phyloP scores from a whole-genome alignment of 345 rosid genomes.

The Linum trigynum region DNA sequence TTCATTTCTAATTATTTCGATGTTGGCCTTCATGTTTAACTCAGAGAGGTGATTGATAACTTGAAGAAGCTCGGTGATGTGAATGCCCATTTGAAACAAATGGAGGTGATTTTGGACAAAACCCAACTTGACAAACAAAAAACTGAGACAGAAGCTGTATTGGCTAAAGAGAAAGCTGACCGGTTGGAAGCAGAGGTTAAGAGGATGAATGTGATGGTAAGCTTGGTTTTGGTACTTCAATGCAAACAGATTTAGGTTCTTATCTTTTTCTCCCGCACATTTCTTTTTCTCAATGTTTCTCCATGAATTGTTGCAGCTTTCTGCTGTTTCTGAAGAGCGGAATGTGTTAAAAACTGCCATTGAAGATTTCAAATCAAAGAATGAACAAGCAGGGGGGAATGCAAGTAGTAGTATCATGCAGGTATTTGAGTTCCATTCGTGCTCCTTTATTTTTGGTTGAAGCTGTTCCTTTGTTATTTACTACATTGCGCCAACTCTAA shows the following conservation, averaged over 20 bases:
- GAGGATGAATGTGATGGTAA: conserved; percentile 55
- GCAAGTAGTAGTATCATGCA: conserved; percentile 36
- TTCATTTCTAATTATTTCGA: conserved; percentile 5
- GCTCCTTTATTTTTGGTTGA: background rate
- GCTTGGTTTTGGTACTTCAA: conserved; percentile 10
- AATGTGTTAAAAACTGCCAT: conserved; percentile 53
- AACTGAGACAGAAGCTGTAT: conserved; percentile 65
- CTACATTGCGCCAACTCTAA: conserved; percentile 1
- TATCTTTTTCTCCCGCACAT: background rate
- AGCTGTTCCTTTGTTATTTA: background rate
- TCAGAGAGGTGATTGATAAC: conserved; percentile 71
- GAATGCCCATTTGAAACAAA: conserved; percentile 56
- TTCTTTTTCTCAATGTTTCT: background rate
- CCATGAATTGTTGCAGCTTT: conserved; percentile 45
- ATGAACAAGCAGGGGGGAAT: conserved; percentile 40
- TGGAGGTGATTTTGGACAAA: conserved; percentile 74
- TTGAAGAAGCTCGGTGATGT: conserved; percentile 69
- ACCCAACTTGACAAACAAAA: conserved; percentile 48
- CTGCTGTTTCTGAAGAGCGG: conserved; percentile 61
- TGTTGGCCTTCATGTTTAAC: conserved; percentile 16
- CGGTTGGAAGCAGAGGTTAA: conserved; percentile 54
- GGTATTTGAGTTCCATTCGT: conserved; percentile 25
- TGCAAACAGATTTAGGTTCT: background rate
- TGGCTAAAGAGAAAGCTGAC: conserved; percentile 57
- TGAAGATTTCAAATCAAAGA: conserved; percentile 43